Base-by-base conservation (phyloP, 768 basidiomycete species). In the Dentipellis sp. region DNA sequence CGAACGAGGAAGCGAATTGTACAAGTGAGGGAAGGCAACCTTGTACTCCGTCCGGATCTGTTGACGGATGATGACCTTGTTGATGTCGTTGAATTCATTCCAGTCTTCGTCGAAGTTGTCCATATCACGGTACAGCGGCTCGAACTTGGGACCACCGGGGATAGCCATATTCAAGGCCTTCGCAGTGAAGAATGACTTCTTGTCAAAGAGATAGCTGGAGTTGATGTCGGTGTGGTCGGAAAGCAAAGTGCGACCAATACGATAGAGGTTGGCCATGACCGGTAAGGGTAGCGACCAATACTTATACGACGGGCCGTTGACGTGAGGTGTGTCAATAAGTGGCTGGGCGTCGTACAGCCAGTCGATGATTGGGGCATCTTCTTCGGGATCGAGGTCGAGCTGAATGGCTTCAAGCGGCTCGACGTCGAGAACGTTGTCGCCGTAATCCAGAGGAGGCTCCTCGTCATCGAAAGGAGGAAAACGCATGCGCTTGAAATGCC, bases 331-430 rank as follows among this genome's bases (percentile, higher is more conserved):
- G 74, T 97, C 94, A 62, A 93, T 71, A 54, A 97, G 82, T 2
- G 97, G 95, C 66, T 93, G 94, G 11, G 94, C 83, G 68, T 99
- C 97, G 70, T 99, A 99, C 71, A 99, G 97, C 97, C 97, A 99
- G 58, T 98, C 94, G 56, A 88, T 73, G 55, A 98, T 93, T 14
- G 95, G 86, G 29, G 77, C 67, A 64, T 99, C 97, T 71, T 99
- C 97, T 56, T 92, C 88, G 48, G 84, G 71, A 64, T 99, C 97
- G 37, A 99, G 74, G 62, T 99, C 97, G 54, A 98, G 75, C 71
- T 98, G 97, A 65, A 99, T 99, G 19, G 94, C 91, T 69, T 99
- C 97, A 53, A 99, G 77, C 45, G 97, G 97, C 49, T 99, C 97
- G 10, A 97, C 94, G 65, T 99, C 97, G 64, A 99, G 74, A 10